A percentile compares a stretch with the other conserved stretches of the same genome.
Evolutionary conservation across 2,329 filamentous ascomycete genomes (phyloP).

Genomic region (Sphaerostilbella broomeana): DNA sequence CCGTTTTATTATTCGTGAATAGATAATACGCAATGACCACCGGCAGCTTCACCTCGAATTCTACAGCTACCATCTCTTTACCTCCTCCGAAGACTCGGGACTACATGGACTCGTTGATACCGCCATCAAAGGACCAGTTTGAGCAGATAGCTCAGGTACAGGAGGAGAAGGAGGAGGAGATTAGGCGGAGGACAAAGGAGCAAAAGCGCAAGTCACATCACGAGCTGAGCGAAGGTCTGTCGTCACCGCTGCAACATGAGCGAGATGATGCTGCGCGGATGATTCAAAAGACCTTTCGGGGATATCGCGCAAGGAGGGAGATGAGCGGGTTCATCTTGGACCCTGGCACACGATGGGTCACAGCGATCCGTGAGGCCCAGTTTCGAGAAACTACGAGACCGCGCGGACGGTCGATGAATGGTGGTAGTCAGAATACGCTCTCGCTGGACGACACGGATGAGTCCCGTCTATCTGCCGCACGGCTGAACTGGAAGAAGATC

Average conservation of each 20-base stretch:
- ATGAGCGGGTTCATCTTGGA: slow-evolving; percentile 62
- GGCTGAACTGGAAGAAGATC: slow-evolving; percentile 68
- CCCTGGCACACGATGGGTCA: slow-evolving; percentile 63
- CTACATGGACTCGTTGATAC: slow-evolving; percentile 46
- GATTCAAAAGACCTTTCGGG: slow-evolving; percentile 69
- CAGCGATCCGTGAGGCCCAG: slow-evolving; percentile 54
- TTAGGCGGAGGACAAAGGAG: slow-evolving; percentile 35
- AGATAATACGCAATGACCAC: slow-evolving; percentile 9
- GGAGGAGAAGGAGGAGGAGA: slow-evolving; percentile 38
- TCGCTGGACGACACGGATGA: slow-evolving; percentile 15
- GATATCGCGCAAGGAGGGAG: slow-evolving; percentile 66
- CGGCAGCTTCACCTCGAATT: slow-evolving; percentile 11
- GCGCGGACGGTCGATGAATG: slow-evolving; percentile 24
- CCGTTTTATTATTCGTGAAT: not conserved
- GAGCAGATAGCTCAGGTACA: slow-evolving; percentile 44
- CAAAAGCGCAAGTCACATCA: slow-evolving; percentile 31
- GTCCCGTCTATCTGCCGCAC: slow-evolving; percentile 36
- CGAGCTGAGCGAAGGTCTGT: slow-evolving; percentile 21
- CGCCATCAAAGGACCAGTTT: slow-evolving; percentile 41
- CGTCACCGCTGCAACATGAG: slow-evolving; percentile 15
- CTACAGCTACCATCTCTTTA: slow-evolving; percentile 1
- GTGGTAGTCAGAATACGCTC: slow-evolving; percentile 6
- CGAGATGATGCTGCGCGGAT: slow-evolving; percentile 44
- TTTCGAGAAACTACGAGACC: slow-evolving; percentile 47
- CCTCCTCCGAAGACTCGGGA: slow-evolving; percentile 27